Percentiles rank a stretch among this genome's conserved stretches.
These are phyloP conservation scores for Graphilbum ipis-grandicollis DNA, from an alignment of 2,329 filamentous ascomycete species.

Conservation along the genomic window DNA sequence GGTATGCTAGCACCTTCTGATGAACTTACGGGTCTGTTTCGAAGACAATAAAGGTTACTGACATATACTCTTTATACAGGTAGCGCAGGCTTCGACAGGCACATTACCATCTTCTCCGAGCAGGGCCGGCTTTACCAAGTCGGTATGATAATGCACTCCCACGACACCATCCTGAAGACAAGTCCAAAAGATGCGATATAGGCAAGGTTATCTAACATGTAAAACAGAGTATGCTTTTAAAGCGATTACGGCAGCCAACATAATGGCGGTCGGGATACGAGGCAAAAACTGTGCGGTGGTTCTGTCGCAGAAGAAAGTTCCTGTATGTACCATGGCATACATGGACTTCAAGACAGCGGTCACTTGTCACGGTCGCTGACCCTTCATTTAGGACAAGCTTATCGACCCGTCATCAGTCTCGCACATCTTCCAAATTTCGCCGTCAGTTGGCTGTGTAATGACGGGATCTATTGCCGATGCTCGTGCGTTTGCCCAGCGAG, in stretches of 20 bases:
- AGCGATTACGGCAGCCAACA: conserved; percentile 97
- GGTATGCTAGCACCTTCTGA: too few relatives aligned
- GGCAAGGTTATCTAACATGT: too few relatives aligned
- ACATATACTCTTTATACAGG: conserved; percentile 27
- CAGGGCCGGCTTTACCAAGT: conserved; percentile 98
- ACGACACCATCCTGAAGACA: too few relatives aligned
- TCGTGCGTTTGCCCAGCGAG: conserved; percentile 78
- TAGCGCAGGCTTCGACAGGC: conserved; percentile 86
- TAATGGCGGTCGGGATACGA: conserved; percentile 89
- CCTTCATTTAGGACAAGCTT: conserved; percentile 90
- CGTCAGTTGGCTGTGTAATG: conserved; percentile 94
- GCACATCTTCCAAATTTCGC: conserved; percentile 93
- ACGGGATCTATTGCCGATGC: conserved; percentile 97
- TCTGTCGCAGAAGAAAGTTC: conserved; percentile 98
- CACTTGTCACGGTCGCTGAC: too few relatives aligned
- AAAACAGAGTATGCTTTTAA: conserved; percentile 99
- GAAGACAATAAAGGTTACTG: too few relatives aligned
- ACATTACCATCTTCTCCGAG: conserved; percentile 99
- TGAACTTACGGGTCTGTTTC: too few relatives aligned
- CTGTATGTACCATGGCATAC: conserved; percentile 41
- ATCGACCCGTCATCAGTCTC: conserved; percentile 95
- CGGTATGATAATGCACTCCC: conserved; percentile 44
- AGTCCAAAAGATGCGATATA: not conserved
- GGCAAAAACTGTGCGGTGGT: conserved; percentile 97
- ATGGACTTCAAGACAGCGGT: not conserved